These are phyloP conservation scores for Odontarrhena argentea DNA, from an alignment of 345 rosid species.

Conservation along the genomic window DNA sequence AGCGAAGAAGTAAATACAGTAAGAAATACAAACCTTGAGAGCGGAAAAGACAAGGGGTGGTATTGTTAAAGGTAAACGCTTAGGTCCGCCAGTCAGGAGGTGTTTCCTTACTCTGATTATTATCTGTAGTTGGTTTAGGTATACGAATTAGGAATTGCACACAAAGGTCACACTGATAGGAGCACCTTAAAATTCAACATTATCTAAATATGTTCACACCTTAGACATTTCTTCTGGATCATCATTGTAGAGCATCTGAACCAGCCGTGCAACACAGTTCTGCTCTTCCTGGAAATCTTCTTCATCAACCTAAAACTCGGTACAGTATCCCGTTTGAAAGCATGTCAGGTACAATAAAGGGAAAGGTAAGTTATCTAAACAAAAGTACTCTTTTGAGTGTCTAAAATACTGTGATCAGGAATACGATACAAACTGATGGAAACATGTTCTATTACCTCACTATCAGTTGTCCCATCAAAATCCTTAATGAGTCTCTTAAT, in stretches of 20 bases:
- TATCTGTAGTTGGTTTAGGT: slow-evolving; percentile 55
- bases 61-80: slow-evolving; percentile 77
- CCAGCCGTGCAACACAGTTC: slow-evolving; percentile 83
- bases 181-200: slow-evolving; percentile 14
- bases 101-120: slow-evolving; percentile 75
- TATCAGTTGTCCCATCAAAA: slow-evolving; percentile 57
- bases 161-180: slow-evolving; percentile 1
- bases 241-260: slow-evolving; percentile 80
- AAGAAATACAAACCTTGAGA: slow-evolving; percentile 67
- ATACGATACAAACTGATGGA: slow-evolving; percentile 20
- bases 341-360: slow-evolving; percentile 3
- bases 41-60: slow-evolving; percentile 88
- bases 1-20: slow-evolving; percentile 20
- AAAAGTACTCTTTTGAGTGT: slow-evolving; percentile 3
- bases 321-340: slow-evolving; percentile 18
- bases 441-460: slow-evolving; percentile 55
- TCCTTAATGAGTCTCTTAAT: slow-evolving; percentile 88
- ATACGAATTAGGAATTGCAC: slow-evolving; percentile 28
- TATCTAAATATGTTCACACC: slow-evolving; percentile 27
- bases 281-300: slow-evolving; percentile 99
- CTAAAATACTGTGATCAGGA: slow-evolving; percentile 23
- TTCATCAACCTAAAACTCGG: slow-evolving; percentile 69
- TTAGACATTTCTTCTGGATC: slow-evolving; percentile 86
- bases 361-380: slow-evolving; percentile 12
- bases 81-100: slow-evolving; percentile 85